Conservation (phyloP, 352 stramenopile species). For the Phytophthora nicotianae region DNA sequence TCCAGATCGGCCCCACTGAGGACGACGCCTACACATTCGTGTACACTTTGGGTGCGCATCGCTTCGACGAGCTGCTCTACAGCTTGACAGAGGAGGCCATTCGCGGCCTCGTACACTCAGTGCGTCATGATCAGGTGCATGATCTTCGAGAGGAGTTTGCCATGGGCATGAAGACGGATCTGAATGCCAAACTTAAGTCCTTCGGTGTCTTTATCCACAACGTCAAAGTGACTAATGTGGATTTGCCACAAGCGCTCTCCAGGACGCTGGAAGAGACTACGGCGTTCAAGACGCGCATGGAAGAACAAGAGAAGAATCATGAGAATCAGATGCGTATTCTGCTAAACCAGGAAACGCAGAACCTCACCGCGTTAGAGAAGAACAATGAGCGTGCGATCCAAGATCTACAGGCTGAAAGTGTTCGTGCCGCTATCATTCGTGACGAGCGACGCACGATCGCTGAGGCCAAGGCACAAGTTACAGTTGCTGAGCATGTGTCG, state of each 20-base stretch:
- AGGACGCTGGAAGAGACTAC: slow-evolving; percentile 79
- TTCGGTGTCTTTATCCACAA: slow-evolving; percentile 89
- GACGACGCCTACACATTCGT: slow-evolving; percentile 86
- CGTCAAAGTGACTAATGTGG: slow-evolving; percentile 89
- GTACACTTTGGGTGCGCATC: slow-evolving; percentile 81
- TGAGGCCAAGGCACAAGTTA: slow-evolving; percentile 76
- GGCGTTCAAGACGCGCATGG: slow-evolving; percentile 88
- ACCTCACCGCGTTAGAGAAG: slow-evolving; percentile 81
- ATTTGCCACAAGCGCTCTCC: slow-evolving; percentile 65
- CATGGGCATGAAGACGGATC: slow-evolving; percentile 82
- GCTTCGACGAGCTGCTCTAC: slow-evolving; percentile 87
- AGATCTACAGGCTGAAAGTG: slow-evolving; percentile 69
- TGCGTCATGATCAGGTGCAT: slow-evolving; percentile 84
- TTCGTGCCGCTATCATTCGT: slow-evolving; percentile 73
- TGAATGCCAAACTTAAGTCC: slow-evolving; percentile 69
- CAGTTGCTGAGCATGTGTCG: slow-evolving; percentile 64
- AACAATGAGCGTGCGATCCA: slow-evolving; percentile 80
- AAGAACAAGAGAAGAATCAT: slow-evolving; percentile 91
- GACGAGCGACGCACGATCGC: slow-evolving; percentile 79
- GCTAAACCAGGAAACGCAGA: slow-evolving; percentile 85
- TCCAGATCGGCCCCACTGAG: slow-evolving; percentile 81
- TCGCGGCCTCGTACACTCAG: slow-evolving; percentile 78
- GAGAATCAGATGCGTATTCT: slow-evolving; percentile 86
- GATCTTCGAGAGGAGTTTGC: slow-evolving; percentile 85
- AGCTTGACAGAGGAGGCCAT: slow-evolving; percentile 80